Percentiles rank a stretch among this genome's conserved stretches.
Evolutionary conservation across 345 rosid species (phyloP).

Genomic region (Hibiscus trionum): DNA sequence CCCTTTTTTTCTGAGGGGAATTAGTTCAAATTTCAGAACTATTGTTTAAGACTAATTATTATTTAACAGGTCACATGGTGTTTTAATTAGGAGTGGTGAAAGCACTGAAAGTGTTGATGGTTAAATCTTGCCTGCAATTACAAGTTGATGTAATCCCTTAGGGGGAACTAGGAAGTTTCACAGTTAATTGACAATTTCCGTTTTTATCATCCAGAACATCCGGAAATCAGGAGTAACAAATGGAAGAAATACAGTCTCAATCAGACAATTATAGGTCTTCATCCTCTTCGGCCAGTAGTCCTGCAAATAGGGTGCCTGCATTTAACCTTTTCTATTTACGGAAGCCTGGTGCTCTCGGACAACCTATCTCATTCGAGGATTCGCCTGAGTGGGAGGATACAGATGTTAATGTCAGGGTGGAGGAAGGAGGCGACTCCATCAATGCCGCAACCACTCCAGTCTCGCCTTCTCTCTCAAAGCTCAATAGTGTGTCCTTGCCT

Average conservation of each 20-base stretch:
- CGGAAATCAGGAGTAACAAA: conserved; percentile 13
- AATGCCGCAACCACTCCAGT: conserved; percentile 59
- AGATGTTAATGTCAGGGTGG: conserved; percentile 61
- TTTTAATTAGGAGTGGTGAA: too few species aligned
- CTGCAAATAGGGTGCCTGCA: conserved; percentile 89
- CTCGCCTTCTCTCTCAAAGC: conserved; percentile 84
- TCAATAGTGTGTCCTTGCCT: conserved; percentile 78
- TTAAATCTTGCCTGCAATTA: too few species aligned
- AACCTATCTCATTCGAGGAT: conserved; percentile 96
- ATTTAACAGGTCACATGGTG: too few species aligned
- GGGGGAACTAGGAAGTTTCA: conserved; percentile 13
- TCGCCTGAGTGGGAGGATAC: conserved; percentile 99
- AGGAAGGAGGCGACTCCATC: conserved; percentile 77
- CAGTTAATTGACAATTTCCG: conserved; percentile 1
- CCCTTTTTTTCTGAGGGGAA: neutral
- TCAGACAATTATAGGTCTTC: conserved; percentile 94
- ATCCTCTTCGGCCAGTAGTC: conserved; percentile 96
- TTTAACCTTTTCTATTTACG: conserved; percentile 90
- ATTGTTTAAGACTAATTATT: neutral
- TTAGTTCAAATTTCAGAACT: neutral
- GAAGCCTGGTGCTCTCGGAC: conserved; percentile 82
- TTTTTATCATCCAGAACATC: conserved; percentile 15
- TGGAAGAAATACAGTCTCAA: conserved; percentile 98
- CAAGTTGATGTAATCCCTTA: too few species aligned
- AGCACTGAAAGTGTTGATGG: too few species aligned